A percentile compares a stretch with the other conserved stretches of the same genome.
Evolutionary conservation across 2,329 filamentous ascomycete genomes (phyloP).

Genomic region (Colletotrichum liriopes): DNA sequence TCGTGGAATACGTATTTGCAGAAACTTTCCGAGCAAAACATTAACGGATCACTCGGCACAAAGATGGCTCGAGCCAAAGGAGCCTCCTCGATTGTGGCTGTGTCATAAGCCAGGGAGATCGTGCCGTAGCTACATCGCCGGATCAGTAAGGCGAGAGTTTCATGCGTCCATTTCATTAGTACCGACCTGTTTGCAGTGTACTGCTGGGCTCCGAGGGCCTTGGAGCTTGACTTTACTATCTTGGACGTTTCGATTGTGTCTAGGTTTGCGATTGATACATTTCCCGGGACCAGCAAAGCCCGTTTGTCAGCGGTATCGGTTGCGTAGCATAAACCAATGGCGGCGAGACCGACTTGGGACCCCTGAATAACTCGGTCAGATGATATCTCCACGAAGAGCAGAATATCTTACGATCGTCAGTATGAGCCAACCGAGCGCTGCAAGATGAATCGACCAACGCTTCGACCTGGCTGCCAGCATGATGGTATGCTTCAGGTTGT

Average conservation of each 20-base stretch:
- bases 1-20: conserved; percentile 59
- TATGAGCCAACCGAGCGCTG: conserved; percentile 50
- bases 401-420: conserved; percentile 49
- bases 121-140: conserved; percentile 54
- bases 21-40: conserved; percentile 37
- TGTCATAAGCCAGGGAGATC: conserved; percentile 51
- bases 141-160: not conserved
- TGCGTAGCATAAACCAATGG: conserved; percentile 59
- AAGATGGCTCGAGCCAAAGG: conserved; percentile 52
- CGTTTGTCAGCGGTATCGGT: conserved; percentile 55
- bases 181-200: conserved; percentile 60
- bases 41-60: conserved; percentile 49
- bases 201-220: conserved; percentile 51
- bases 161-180: not conserved
- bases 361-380: conserved; percentile 47
- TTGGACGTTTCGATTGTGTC: conserved; percentile 52
- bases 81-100: conserved; percentile 37
- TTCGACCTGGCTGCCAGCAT: conserved; percentile 49
- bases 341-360: conserved; percentile 60
- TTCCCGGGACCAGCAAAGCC: conserved; percentile 52
- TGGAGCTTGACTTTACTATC: conserved; percentile 46
- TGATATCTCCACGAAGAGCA: no score
- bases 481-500: conserved; percentile 50
- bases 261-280: conserved; percentile 56
- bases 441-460: conserved; percentile 48